Conservation (phyloP, 306 rosid species). For the Pterocarpus macrocarpus region DNA sequence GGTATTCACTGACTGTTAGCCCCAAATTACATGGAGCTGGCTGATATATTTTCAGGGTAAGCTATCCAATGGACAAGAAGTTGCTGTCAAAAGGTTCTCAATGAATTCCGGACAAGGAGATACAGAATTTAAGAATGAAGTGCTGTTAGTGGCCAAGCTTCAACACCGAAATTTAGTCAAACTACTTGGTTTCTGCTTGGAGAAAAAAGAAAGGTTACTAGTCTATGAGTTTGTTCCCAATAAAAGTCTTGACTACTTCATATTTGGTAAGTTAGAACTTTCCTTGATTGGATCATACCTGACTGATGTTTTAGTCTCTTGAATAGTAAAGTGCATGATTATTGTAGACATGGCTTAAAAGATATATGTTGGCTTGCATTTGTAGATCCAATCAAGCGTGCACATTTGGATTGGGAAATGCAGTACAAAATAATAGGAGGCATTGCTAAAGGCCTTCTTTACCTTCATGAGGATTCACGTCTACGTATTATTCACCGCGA, state of each 20-base stretch:
- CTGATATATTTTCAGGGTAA: slow-evolving; percentile 35
- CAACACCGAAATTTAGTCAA: slow-evolving; percentile 43
- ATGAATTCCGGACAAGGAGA: slow-evolving; percentile 30
- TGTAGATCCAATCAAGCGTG: slow-evolving; percentile 47
- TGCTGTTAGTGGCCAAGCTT: slow-evolving; percentile 42
- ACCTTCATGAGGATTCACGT: slow-evolving; percentile 60
- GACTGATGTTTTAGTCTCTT: background rate
- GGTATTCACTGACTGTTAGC: background rate
- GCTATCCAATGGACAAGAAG: slow-evolving; percentile 16
- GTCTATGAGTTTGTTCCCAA: slow-evolving; percentile 61
- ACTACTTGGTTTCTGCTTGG: slow-evolving; percentile 36
- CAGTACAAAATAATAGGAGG: slow-evolving; percentile 55
- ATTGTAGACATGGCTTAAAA: background rate
- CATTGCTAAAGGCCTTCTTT: slow-evolving; percentile 52
- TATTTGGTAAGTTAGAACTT: slow-evolving; percentile 53
- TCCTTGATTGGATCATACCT: background rate
- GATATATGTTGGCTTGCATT: background rate
- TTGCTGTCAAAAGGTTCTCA: slow-evolving; percentile 44
- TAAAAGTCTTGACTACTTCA: slow-evolving; percentile 57
- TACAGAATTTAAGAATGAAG: slow-evolving; percentile 58
- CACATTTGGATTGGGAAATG: slow-evolving; percentile 42
- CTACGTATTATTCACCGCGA: slow-evolving; percentile 48
- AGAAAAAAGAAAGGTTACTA: slow-evolving; percentile 42
- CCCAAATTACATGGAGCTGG: background rate
- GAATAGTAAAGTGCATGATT: background rate